These are phyloP conservation scores for Plectranthus barbatus DNA, from an alignment of 257 asterid genomes.

Conservation along the genomic window DNA sequence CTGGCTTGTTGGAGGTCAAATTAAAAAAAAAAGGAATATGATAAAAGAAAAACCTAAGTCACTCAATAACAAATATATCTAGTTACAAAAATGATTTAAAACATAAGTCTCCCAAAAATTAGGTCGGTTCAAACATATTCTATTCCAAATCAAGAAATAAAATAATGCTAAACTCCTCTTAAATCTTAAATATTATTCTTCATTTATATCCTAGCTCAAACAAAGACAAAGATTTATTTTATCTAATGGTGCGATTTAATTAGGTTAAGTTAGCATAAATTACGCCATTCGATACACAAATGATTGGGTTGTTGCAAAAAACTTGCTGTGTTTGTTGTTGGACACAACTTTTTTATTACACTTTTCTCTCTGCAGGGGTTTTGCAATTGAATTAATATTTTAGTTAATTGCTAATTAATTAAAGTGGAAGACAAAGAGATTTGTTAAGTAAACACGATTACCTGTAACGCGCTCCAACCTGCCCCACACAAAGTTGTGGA, in stretches of 20 bases:
- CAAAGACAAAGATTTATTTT: background rate
- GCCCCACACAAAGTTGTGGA: conserved; percentile 17
- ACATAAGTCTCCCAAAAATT: conserved; percentile 12
- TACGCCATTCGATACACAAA: conserved; percentile 9
- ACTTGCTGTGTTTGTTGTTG: conserved; percentile 22
- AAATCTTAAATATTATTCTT: too few species aligned
- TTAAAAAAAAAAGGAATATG: too few species aligned
- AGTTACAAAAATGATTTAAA: background rate
- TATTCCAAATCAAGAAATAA: conserved; percentile 4
- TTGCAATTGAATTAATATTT: background rate
- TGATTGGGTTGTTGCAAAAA: conserved; percentile 32
- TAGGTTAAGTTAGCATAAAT: conserved; percentile 3
- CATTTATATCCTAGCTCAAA: conserved; percentile 15
- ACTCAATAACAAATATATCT: background rate
- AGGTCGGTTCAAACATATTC: conserved; percentile 2
- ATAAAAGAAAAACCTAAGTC: too few species aligned
- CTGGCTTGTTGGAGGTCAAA: too few species aligned
- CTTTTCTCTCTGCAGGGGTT: background rate
- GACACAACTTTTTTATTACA: conserved; percentile 11
- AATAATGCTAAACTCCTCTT: background rate
- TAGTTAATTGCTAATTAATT: background rate
- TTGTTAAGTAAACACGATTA: conserved; percentile 18
- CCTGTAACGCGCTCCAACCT: conserved; percentile 28
- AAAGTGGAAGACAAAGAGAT: conserved; percentile 27
- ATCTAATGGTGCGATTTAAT: background rate